phyloP scores from a whole-genome alignment of 164 flowering plant species.

The Aristolochia contorta region DNA sequence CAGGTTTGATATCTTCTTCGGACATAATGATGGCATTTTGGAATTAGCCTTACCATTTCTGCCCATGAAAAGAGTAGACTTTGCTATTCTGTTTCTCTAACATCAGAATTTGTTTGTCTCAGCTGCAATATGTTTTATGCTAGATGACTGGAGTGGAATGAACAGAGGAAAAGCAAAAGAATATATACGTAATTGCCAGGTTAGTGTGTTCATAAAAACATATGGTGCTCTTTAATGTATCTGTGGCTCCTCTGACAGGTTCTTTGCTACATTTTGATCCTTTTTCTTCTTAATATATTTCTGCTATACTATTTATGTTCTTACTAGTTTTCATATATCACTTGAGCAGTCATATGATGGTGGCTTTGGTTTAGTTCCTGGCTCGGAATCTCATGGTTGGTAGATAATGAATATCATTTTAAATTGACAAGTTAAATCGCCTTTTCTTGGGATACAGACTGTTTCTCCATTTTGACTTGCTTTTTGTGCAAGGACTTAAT shows the following conservation, averaged over 20 bases:
- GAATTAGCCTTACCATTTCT: constrained; percentile 11
- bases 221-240: background rate
- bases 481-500: too few species aligned
- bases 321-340: background rate
- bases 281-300: background rate
- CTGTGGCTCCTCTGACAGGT: background rate
- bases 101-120: constrained; percentile 7
- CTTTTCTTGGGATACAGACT: background rate
- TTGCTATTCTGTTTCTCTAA: too few species aligned
- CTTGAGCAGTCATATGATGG: constrained; percentile 89
- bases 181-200: constrained; percentile 79
- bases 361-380: constrained; percentile 90
- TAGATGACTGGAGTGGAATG: constrained; percentile 90
- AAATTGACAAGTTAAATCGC: background rate
- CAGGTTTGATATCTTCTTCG: constrained; percentile 44
- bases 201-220: constrained; percentile 11
- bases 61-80: too few species aligned
- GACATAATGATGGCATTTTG: background rate
- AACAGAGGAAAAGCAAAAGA: constrained; percentile 74
- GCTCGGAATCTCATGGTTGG: constrained; percentile 98
- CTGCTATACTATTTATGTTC: background rate
- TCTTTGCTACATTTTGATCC: background rate
- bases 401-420: background rate
- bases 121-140: constrained; percentile 80
- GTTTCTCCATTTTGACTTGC: background rate